Evolutionary conservation across 2,329 filamentous ascomycete species (phyloP).

Genomic region (Sclerotiophoma versabilis): DNA sequence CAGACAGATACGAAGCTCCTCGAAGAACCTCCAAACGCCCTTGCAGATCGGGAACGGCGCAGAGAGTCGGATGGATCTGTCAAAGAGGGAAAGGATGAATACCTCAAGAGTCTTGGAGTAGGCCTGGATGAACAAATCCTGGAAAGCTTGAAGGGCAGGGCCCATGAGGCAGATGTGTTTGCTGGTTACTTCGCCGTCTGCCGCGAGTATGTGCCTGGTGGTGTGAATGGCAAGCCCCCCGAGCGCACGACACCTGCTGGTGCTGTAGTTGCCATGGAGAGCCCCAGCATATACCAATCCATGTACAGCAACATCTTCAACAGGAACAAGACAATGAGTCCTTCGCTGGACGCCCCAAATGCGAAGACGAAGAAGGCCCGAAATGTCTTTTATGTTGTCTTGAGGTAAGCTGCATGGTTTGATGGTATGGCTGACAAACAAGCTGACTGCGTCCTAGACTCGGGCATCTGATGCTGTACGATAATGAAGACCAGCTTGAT

Average conservation of each 20-base stretch:
- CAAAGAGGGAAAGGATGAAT: constrained; percentile 18
- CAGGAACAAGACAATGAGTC: constrained; percentile 66
- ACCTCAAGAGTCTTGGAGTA: constrained; percentile 23
- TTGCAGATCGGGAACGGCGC: constrained; percentile 10
- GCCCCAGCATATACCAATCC: constrained; percentile 94
- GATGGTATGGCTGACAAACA: neutral
- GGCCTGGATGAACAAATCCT: constrained; percentile 34
- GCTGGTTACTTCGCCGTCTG: constrained; percentile 96
- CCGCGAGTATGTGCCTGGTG: constrained; percentile 88
- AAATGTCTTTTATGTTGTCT: constrained; percentile 91
- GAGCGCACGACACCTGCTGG: constrained; percentile 84
- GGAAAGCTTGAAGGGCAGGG: constrained; percentile 31
- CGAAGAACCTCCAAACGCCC: constrained; percentile 11
- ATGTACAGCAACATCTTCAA: constrained; percentile 98
- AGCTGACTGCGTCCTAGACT: constrained; percentile 51
- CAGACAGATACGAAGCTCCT: constrained; percentile 19
- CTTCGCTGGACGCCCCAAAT: constrained; percentile 62
- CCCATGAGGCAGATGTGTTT: constrained; percentile 76
- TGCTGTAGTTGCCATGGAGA: constrained; percentile 77
- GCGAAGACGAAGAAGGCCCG: constrained; percentile 68
- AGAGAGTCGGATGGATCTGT: constrained; percentile 23
- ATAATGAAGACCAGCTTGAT: constrained; percentile 92
- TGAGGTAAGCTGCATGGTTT: constrained; percentile 66
- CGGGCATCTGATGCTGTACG: constrained; percentile 96
- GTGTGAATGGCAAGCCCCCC: constrained; percentile 90